Evolutionary conservation across 2,329 filamentous ascomycete genomes (phyloP).

Genomic region (Alternaria infectoria): DNA sequence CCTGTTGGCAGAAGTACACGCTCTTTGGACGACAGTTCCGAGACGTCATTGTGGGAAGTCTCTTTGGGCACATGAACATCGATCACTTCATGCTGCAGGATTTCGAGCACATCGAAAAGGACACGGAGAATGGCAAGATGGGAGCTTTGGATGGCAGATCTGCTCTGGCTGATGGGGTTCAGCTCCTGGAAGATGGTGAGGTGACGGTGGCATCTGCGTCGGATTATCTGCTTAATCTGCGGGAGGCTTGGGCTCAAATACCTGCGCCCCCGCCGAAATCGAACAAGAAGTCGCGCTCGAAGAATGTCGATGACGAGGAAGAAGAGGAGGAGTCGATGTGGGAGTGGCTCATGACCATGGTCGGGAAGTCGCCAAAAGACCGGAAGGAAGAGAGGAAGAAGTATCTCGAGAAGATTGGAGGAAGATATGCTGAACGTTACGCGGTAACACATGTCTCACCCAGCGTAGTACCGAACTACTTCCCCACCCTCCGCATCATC

Average conservation of each 20-base stretch:
- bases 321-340: conserved; percentile 27
- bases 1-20: conserved; percentile 97
- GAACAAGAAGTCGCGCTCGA: conserved; percentile 21
- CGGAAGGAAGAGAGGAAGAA: conserved; percentile 58
- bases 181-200: conserved; percentile 51
- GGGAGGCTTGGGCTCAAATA: conserved; percentile 77
- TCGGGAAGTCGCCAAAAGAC: conserved; percentile 20
- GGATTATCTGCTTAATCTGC: conserved; percentile 80
- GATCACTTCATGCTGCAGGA: conserved; percentile 97
- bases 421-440: conserved; percentile 83
- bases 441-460: conserved; percentile 80
- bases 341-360: conserved; percentile 24
- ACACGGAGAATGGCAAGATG: conserved; percentile 54
- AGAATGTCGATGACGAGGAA: conserved; percentile 17
- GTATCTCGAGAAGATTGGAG: conserved; percentile 73
- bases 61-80: conserved; percentile 98
- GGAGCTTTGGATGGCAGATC: conserved; percentile 18
- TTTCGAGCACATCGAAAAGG: conserved; percentile 73
- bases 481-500: conserved; percentile 85
- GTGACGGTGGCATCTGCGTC: conserved; percentile 70
- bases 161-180: conserved; percentile 37
- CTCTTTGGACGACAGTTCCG: conserved; percentile 90
- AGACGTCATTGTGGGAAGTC: conserved; percentile 78
- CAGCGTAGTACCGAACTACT: conserved; percentile 91
- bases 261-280: conserved; percentile 55